These are phyloP conservation scores for Phtheirospermum japonicum DNA, from an alignment of 257 asterid species.

Conservation along the genomic window DNA sequence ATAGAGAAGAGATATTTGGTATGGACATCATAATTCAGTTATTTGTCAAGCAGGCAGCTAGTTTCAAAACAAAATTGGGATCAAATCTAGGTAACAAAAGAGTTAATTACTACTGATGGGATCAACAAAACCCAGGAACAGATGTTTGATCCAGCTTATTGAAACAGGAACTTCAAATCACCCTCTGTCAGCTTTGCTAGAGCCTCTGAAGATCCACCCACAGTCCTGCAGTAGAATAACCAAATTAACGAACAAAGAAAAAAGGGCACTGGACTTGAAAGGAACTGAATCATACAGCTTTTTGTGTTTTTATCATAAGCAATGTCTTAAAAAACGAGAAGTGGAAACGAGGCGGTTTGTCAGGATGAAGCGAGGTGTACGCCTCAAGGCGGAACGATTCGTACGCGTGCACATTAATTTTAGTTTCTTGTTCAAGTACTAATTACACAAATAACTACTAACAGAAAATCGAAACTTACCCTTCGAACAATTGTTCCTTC, in stretches of 20 bases:
- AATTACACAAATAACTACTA: background rate
- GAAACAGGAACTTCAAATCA: conserved; percentile 76
- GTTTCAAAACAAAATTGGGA: conserved; percentile 2
- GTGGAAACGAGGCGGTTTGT: no score
- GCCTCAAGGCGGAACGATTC: no score
- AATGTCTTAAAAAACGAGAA: no score
- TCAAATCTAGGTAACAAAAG: conserved; percentile 12
- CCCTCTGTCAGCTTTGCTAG: conserved; percentile 78
- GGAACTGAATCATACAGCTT: no score
- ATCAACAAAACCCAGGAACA: conserved; percentile 2
- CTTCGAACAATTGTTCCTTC: conserved; percentile 96
- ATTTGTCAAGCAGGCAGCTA: background rate
- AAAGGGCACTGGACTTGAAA: background rate
- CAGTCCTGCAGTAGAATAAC: conserved; percentile 57
- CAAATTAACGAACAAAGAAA: conserved; percentile 1
- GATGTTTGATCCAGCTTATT: conserved; percentile 28
- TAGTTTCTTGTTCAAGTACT: no score
- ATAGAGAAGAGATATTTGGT: background rate
- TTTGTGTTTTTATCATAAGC: no score
- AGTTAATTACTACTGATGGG: background rate
- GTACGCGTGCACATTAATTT: no score
- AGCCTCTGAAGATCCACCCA: conserved; percentile 85
- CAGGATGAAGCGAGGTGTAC: no score
- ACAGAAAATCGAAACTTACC: conserved; percentile 42
- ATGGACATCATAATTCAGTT: background rate